Evolutionary conservation across 2,329 filamentous ascomycete species (phyloP), one percentile per base, ranked within the genome.

Genomic region (Juglanconis sp.): DNA sequence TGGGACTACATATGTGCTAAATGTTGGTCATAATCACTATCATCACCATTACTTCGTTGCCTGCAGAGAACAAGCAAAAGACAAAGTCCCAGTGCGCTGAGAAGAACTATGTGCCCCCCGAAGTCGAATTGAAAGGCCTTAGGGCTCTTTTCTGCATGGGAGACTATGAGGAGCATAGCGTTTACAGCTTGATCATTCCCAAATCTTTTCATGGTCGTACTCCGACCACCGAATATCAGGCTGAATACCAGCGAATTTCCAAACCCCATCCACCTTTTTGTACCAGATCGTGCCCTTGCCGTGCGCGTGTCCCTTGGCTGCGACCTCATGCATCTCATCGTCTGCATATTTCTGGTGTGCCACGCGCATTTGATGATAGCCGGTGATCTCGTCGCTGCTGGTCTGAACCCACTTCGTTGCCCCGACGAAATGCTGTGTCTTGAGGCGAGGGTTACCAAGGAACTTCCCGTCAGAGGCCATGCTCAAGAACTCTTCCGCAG

Each of bases 401-500:
- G 76, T 74, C 71, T 81, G 79, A 69, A 78, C 77, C 80, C 80
- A 84, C 65, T 75, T 74, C 38, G 77, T 78, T 61, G 76, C 79
- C 64, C 81, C 81, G 65, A 84, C 78, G 69, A 83, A 81, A 71
- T 85, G 81, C 72, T 85, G 81, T 24, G 81, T 85, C 72, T 77
- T 82, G 65, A 85, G 74, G 24, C 76, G 72, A 24, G 76, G 75
- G 72, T 83, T 77, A 65, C 81, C 81, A n/a, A 85, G 79, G 32
- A 85, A 81, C 11, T 74, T 69, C 2, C 75, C 73, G 70, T 79
- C 75, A 1, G 80, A 82, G 3, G 79, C 80, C 79, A 84, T 81
- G 51, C 67, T 68, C 35, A 84, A 65, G 68, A 81, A 84, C 59
- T 83, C 78, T 1, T 78, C 77, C 7, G 81, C 80, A 0, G 81